Percentiles rank a stretch among this genome's conserved stretches.
Conservation (phyloP, 495 filamentous ascomycete genomes). For the Annulohypoxylon stygium region DNA sequence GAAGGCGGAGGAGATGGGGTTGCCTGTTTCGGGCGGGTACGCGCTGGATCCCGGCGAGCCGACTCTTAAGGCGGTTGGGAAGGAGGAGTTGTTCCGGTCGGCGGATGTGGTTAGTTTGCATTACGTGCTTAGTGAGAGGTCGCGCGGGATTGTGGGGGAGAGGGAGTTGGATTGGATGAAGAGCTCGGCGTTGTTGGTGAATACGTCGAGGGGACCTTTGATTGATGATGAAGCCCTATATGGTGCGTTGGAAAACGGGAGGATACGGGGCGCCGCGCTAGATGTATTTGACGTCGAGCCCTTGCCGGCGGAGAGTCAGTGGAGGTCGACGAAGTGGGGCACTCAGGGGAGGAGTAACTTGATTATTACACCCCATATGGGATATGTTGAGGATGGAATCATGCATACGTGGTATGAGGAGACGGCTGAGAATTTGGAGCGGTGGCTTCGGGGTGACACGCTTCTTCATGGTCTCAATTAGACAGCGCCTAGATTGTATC, state of each 20-base stretch:
- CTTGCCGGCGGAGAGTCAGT: slow-evolving; percentile 69
- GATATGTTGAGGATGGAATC: slow-evolving; percentile 73
- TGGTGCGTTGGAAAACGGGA: slow-evolving; percentile 63
- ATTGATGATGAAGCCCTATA: slow-evolving; percentile 71
- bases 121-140: slow-evolving; percentile 71
- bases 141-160: slow-evolving; percentile 66
- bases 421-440: slow-evolving; percentile 70
- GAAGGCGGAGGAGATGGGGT: slow-evolving; percentile 63
- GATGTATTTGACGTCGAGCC: slow-evolving; percentile 79
- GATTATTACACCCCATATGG: slow-evolving; percentile 76
- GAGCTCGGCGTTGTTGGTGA: slow-evolving; percentile 69
- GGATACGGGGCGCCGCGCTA: slow-evolving; percentile 71
- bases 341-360: slow-evolving; percentile 69
- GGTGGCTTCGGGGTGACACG: slow-evolving; percentile 68
- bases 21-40: slow-evolving; percentile 60
- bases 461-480: slow-evolving; percentile 54
- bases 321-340: slow-evolving; percentile 71
- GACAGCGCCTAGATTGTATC: background rate
- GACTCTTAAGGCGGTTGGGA: slow-evolving; percentile 63
- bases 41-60: slow-evolving; percentile 42
- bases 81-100: slow-evolving; percentile 69
- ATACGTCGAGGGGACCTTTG: slow-evolving; percentile 74
- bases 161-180: slow-evolving; percentile 72
- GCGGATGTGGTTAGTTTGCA: slow-evolving; percentile 78
- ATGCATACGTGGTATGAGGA: slow-evolving; percentile 75